A percentile compares a stretch with the other conserved stretches of the same genome.
Conservation (phyloP, 192 early-diverging fungal species). For the Irineochytrium annulatum region DNA sequence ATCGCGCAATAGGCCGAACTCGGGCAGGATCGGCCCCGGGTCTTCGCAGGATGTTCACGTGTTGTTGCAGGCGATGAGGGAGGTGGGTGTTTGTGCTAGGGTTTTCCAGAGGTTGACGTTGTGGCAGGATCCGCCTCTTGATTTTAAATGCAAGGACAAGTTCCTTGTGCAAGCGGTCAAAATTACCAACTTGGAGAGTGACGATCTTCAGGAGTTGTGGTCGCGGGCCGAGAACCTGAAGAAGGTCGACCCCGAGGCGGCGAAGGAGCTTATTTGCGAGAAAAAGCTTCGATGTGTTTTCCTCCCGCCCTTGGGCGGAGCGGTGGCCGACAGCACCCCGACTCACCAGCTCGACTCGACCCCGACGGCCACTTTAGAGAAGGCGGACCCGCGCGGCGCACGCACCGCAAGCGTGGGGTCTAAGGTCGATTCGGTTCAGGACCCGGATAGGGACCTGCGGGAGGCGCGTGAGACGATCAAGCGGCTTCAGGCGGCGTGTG, state of each 20-base stretch:
- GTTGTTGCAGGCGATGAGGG: conserved; percentile 82
- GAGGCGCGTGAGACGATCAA: conserved; percentile 43
- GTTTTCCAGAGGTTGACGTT: not conserved
- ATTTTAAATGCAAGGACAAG: conserved; percentile 92
- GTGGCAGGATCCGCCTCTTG: conserved; percentile 59
- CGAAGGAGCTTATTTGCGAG: conserved; percentile 34
- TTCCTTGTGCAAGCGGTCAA: conserved; percentile 88
- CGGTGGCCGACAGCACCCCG: not conserved
- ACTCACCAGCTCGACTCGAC: not conserved
- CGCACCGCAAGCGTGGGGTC: not conserved
- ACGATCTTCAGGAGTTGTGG: conserved; percentile 55
- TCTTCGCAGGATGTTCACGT: conserved; percentile 73
- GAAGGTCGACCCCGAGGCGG: conserved; percentile 33
- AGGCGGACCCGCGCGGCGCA: not conserved
- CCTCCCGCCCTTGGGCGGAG: conserved; percentile 3
- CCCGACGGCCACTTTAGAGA: not conserved
- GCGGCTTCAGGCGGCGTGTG: conserved; percentile 43
- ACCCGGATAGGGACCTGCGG: conserved; percentile 17
- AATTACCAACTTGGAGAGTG: conserved; percentile 49
- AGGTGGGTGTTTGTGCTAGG: too few relatives aligned
- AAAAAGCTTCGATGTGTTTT: conserved; percentile 43
- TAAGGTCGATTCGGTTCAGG: conserved; percentile 1
- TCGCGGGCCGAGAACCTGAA: conserved; percentile 38
- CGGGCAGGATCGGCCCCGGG: conserved; percentile 69
- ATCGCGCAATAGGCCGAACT: too few relatives aligned